Conservation (phyloP, 192 early-diverging fungal species). For the Backusella australiensis region DNA sequence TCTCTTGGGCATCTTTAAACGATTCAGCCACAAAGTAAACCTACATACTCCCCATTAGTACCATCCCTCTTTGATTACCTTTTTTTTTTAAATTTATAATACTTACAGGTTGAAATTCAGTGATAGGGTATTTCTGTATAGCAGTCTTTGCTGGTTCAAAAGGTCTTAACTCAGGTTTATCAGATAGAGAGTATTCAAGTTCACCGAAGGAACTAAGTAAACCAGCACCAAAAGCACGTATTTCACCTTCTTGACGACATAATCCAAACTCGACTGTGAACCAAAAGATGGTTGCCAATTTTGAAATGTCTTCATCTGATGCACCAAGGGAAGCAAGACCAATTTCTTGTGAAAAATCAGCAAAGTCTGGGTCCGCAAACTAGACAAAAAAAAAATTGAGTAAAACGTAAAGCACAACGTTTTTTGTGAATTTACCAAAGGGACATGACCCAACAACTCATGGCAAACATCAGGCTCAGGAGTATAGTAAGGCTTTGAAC, state of each 20-base stretch:
- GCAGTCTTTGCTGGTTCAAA: slow-evolving; percentile 85
- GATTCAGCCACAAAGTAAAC: slow-evolving; percentile 93
- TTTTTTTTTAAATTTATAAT: background rate
- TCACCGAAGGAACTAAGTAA: slow-evolving; percentile 94
- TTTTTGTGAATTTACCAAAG: slow-evolving; percentile 34
- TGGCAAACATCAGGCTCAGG: slow-evolving; percentile 96
- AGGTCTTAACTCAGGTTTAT: slow-evolving; percentile 72
- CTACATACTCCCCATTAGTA: background rate
- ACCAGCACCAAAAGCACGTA: slow-evolving; percentile 91
- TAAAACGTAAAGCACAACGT: background rate
- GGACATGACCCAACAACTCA: slow-evolving; percentile 91
- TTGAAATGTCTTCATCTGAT: slow-evolving; percentile 87
- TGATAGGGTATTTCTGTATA: slow-evolving; percentile 80
- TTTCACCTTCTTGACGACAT: slow-evolving; percentile 63
- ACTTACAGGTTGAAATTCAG: slow-evolving; percentile 83
- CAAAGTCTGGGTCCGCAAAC: slow-evolving; percentile 87
- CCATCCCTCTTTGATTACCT: background rate
- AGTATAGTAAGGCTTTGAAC: slow-evolving; percentile 87
- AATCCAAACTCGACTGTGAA: slow-evolving; percentile 96
- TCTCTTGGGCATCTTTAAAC: slow-evolving; percentile 90
- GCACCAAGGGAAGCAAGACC: slow-evolving; percentile 92
- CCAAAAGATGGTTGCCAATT: slow-evolving; percentile 90
- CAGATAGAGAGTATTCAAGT: slow-evolving; percentile 83
- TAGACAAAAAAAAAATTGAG: slow-evolving; percentile 22
- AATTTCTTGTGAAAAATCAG: slow-evolving; percentile 92